Conservation (phyloP, 768 basidiomycete species). For the Suillus plorans region DNA sequence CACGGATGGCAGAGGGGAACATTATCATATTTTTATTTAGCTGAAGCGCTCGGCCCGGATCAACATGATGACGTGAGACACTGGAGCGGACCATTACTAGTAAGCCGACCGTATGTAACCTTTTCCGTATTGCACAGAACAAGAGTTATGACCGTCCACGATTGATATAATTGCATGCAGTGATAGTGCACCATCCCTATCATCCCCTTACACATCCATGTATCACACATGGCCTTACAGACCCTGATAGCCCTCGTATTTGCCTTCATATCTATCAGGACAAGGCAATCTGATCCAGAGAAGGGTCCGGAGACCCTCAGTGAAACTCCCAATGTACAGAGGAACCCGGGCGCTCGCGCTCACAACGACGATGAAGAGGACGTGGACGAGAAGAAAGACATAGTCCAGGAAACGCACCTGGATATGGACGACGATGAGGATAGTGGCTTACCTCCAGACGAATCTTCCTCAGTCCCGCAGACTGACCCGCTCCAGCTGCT, state of each 20-base stretch:
- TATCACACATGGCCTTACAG: background rate
- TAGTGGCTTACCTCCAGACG: background rate
- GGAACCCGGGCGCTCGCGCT: background rate
- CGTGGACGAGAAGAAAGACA: background rate
- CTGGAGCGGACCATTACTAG: background rate
- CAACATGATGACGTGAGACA: background rate
- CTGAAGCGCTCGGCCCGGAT: background rate
- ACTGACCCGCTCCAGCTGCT: no score
- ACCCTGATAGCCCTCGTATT: background rate
- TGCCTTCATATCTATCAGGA: background rate
- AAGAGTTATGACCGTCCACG: background rate
- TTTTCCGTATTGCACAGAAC: background rate
- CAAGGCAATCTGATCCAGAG: background rate
- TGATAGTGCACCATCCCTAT: background rate
- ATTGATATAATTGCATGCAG: background rate
- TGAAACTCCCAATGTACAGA: constrained; percentile 1
- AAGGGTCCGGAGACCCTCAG: constrained; percentile 7
- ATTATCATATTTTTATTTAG: no score
- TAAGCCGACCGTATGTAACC: background rate
- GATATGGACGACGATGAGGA: background rate
- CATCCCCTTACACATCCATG: background rate
- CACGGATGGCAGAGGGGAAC: no score
- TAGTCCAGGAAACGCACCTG: background rate
- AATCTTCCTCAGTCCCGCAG: background rate
- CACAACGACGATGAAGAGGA: background rate